phyloP scores from a whole-genome alignment of 345 rosid genomes.

The Ricinus communis region DNA sequence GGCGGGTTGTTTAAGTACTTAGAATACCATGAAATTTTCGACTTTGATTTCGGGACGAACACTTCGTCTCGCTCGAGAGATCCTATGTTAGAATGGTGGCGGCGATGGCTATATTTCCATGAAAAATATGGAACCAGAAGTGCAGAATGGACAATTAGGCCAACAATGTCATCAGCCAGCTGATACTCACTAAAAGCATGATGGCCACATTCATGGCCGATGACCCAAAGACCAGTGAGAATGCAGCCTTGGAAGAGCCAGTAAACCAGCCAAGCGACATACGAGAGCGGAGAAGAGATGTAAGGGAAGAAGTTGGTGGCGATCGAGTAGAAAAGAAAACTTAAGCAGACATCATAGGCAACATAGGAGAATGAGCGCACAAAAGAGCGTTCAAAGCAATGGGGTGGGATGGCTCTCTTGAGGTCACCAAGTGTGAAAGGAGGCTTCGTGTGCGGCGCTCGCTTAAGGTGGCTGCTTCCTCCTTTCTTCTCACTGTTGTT shows the following conservation, averaged over 20 bases:
- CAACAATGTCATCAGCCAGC: constrained; percentile 82
- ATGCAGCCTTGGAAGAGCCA: constrained; percentile 81
- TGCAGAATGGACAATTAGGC: constrained; percentile 73
- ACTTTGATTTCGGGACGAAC: constrained; percentile 70
- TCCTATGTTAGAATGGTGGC: constrained; percentile 88
- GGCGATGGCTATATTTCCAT: constrained; percentile 90
- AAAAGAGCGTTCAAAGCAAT: constrained; percentile 82
- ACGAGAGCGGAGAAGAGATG: constrained; percentile 57
- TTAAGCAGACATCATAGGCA: constrained; percentile 54
- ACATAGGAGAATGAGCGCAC: constrained; percentile 72
- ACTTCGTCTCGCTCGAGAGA: constrained; percentile 87
- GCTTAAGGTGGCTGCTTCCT: constrained; percentile 27
- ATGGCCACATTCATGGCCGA: constrained; percentile 96
- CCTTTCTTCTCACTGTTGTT: constrained; percentile 34
- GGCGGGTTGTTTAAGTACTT: constrained; percentile 74
- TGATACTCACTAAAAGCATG: constrained; percentile 93
- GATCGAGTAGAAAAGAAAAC: constrained; percentile 49
- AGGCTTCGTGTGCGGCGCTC: constrained; percentile 66
- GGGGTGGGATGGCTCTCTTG: constrained; percentile 85
- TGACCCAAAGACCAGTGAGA: constrained; percentile 79
- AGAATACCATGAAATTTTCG: constrained; percentile 46
- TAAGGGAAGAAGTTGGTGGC: constrained; percentile 56
- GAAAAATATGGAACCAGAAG: constrained; percentile 63
- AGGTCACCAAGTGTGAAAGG: constrained; percentile 67
- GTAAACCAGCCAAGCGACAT: constrained; percentile 75